Percentiles rank a stretch among this genome's conserved stretches.
These are phyloP conservation scores for Phialemonium atrogriseum DNA, from an alignment of 2,329 filamentous ascomycete species.

Conservation along the genomic window DNA sequence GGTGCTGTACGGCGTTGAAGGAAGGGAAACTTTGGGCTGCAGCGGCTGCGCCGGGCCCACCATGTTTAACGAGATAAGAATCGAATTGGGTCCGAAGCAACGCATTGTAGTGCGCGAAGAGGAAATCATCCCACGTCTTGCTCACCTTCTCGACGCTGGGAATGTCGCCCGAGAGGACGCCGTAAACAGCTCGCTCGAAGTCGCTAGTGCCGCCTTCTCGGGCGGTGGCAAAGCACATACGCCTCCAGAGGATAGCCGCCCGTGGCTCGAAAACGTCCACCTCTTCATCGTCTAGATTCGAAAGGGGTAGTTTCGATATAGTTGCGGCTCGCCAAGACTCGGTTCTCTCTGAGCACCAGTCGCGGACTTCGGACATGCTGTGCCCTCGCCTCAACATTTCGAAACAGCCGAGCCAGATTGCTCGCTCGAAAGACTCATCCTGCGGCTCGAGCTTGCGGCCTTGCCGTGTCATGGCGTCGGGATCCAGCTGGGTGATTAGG, in stretches of 20 bases:
- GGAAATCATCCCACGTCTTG: constrained; percentile 73
- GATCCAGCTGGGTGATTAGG: constrained; percentile 79
- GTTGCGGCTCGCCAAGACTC: constrained; percentile 86
- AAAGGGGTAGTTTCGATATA: constrained; percentile 63
- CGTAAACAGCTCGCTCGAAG: constrained; percentile 86
- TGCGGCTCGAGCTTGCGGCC: constrained; percentile 66
- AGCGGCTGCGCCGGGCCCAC: constrained; percentile 43
- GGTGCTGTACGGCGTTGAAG: constrained; percentile 57
- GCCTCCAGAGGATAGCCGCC: constrained; percentile 61
- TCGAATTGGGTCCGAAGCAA: constrained; percentile 74
- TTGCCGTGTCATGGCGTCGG: constrained; percentile 80
- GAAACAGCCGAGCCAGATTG: constrained; percentile 90
- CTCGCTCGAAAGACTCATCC: constrained; percentile 81
- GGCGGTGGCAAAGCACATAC: constrained; percentile 65
- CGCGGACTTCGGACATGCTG: constrained; percentile 62
- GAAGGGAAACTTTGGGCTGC: constrained; percentile 50
- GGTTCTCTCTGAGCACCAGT: constrained; percentile 79
- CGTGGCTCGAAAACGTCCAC: constrained; percentile 31
- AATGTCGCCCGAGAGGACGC: constrained; percentile 78
- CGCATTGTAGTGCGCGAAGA: constrained; percentile 86
- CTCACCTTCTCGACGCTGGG: constrained; percentile 69
- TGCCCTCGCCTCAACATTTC: constrained; percentile 85
- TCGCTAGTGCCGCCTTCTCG: constrained; percentile 62
- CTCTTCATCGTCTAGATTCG: constrained; percentile 36
- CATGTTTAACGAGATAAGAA: constrained; percentile 51